Conservation (phyloP, 352 stramenopile species). For the Globisporangium takayamanum region DNA sequence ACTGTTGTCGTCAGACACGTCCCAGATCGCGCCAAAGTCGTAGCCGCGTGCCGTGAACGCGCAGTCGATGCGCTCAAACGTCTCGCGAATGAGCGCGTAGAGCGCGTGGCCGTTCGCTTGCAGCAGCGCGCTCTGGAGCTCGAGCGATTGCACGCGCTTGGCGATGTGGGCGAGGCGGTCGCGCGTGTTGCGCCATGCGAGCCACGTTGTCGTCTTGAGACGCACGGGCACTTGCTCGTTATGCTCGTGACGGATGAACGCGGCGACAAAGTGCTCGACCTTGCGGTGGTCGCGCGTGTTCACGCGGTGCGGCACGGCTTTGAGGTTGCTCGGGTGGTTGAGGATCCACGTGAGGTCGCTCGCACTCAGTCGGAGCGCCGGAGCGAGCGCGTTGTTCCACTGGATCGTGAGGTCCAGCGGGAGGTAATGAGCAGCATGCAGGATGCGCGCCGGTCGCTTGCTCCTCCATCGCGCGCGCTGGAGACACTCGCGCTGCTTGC, state of each 20-base stretch:
- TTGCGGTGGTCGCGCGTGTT: conserved; percentile 11
- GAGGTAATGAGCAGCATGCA: conserved; percentile 11
- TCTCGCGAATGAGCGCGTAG: neutral
- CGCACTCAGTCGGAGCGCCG: neutral
- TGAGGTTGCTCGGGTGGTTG: conserved; percentile 9
- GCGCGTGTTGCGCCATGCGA: conserved; percentile 4
- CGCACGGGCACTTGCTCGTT: neutral
- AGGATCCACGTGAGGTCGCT: neutral
- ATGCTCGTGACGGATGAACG: conserved; percentile 4
- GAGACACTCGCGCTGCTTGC: conserved; percentile 5
- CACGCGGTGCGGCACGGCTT: conserved; percentile 1
- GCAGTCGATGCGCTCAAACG: conserved; percentile 6
- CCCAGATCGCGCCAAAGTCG: conserved; percentile 4
- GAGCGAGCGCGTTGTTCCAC: conserved; percentile 9
- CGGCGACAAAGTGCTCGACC: conserved; percentile 10
- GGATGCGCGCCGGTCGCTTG: neutral
- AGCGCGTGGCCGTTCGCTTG: neutral
- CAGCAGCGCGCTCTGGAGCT: neutral
- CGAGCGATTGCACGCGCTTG: conserved; percentile 1
- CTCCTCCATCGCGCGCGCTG: neutral
- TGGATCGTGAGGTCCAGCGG: conserved; percentile 10
- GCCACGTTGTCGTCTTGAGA: conserved; percentile 4
- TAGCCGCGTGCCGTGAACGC: neutral
- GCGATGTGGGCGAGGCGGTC: conserved; percentile 8
- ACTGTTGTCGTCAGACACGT: too few species aligned